A percentile compares a stretch with the other conserved stretches of the same genome.
These are phyloP conservation scores for Epichloe gansuensis DNA, from an alignment of 2,329 filamentous ascomycete species.

Conservation along the genomic window DNA sequence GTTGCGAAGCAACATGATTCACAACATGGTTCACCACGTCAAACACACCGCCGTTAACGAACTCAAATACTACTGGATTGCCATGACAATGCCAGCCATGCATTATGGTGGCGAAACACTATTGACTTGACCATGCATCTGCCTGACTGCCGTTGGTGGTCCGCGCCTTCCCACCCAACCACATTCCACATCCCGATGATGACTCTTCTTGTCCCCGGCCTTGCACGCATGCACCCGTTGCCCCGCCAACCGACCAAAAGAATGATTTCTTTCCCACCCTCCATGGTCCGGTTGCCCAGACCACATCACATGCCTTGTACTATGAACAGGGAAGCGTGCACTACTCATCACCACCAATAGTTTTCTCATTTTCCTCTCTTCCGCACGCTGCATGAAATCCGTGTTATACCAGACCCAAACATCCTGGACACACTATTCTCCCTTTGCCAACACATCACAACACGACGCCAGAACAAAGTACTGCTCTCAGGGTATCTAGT, in stretches of 20 bases:
- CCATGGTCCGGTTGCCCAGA: background rate
- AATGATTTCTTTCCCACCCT: constrained; percentile 12
- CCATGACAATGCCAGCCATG: background rate
- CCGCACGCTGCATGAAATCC: background rate
- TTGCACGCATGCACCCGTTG: constrained; percentile 10
- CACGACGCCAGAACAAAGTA: background rate
- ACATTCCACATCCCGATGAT: constrained; percentile 1
- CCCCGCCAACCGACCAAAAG: constrained; percentile 11
- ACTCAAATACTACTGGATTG: background rate
- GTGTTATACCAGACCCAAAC: background rate
- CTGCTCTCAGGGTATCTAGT: background rate
- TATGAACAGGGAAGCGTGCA: background rate
- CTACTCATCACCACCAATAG: background rate
- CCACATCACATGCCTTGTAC: background rate
- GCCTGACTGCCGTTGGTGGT: background rate
- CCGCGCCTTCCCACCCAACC: constrained; percentile 1
- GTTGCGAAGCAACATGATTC: background rate
- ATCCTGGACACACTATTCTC: background rate
- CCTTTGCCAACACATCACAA: background rate
- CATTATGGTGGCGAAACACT: background rate
- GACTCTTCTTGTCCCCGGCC: background rate
- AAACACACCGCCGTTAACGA: constrained; percentile 5
- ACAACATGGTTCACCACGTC: background rate
- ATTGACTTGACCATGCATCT: no score
- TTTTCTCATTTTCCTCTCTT: background rate